Evolutionary conservation across 1,284 basidiomycete species (phyloP), one percentile per base, ranked within the genome.

Genomic region (Sanguinoderma infundibulare): DNA sequence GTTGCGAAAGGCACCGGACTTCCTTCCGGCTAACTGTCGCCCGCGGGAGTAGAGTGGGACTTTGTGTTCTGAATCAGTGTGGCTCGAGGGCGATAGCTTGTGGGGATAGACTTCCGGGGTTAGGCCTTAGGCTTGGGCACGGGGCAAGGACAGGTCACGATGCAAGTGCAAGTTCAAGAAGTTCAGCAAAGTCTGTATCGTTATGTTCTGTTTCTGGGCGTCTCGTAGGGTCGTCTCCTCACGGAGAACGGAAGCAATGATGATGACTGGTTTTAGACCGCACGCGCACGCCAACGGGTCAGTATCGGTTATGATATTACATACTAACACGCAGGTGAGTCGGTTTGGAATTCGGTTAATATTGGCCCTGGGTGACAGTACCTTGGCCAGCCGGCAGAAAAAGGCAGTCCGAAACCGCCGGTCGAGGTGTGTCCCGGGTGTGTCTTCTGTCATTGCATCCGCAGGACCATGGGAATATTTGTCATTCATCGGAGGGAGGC

Each of bases 1-100:
- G 26, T 57, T 70, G 30, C 62, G 69, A 34, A 59, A 66, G 53
- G 69, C 56, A 1, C 69, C 69, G 3, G 69, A 69, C 55, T 66
- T 72, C 39, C 55, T 72, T 17, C 69, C 70, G 3, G 38, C 62
- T 1, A 57, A 62, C 15, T n/a, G 32, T 14, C 51, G 24, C n/a
- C 47, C 62, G 7, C 53, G 60, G 47, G 24, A 52, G 34, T 62
- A 59, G 44, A 32, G 8, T 26, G 35, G 32, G 35, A 46, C 7
- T 42, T 34, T 12, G 34, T 12, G 7, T 12, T 8, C 34, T 22
- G 40, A 42, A 42, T 20, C 14, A 14, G 22, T 12, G 22, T 3
- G 2, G 20, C 20, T 1, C 24, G 9, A 44, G 40, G 40, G 28
- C 42, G 12, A 17, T 15, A 6, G 14, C 24, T n/a, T 32, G 26